Conservation (phyloP, 345 rosid species). For the Salix purpurea region DNA sequence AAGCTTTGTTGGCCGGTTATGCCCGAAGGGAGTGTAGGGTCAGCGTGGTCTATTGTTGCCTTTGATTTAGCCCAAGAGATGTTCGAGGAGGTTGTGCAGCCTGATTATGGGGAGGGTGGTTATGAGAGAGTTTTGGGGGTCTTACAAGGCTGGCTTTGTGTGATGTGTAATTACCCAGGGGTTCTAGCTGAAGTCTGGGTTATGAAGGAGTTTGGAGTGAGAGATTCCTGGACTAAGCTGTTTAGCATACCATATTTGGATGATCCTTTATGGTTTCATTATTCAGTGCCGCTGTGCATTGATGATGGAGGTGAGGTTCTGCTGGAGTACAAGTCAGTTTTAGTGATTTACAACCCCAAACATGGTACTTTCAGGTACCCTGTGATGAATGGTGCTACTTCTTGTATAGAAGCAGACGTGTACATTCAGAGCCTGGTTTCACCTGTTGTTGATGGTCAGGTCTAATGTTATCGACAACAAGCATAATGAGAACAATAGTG, state of each 20-base stretch:
- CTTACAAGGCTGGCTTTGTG: conserved; percentile 7
- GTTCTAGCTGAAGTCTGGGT: conserved; percentile 3
- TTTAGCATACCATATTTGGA: conserved; percentile 1
- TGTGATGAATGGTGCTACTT: background rate
- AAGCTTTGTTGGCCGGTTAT: conserved; percentile 2
- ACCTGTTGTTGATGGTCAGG: no score
- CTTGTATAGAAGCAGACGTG: no score
- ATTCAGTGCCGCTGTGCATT: background rate
- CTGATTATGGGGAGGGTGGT: conserved; percentile 1
- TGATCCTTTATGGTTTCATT: background rate
- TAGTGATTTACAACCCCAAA: conserved; percentile 3
- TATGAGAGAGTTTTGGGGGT: background rate
- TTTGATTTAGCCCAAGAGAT: conserved; percentile 8
- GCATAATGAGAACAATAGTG: no score
- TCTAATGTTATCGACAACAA: no score
- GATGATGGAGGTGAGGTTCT: background rate
- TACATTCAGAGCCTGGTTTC: no score
- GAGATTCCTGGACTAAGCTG: conserved; percentile 12
- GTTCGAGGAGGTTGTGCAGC: conserved; percentile 5
- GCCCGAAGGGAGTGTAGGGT: background rate
- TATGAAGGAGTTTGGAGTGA: conserved; percentile 10
- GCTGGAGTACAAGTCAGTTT: background rate
- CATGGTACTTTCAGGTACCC: background rate
- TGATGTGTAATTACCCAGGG: background rate
- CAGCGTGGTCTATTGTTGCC: conserved; percentile 5